These are phyloP conservation scores for Colletotrichum gigasporum DNA, from an alignment of 2,329 filamentous ascomycete species.

Conservation along the genomic window DNA sequence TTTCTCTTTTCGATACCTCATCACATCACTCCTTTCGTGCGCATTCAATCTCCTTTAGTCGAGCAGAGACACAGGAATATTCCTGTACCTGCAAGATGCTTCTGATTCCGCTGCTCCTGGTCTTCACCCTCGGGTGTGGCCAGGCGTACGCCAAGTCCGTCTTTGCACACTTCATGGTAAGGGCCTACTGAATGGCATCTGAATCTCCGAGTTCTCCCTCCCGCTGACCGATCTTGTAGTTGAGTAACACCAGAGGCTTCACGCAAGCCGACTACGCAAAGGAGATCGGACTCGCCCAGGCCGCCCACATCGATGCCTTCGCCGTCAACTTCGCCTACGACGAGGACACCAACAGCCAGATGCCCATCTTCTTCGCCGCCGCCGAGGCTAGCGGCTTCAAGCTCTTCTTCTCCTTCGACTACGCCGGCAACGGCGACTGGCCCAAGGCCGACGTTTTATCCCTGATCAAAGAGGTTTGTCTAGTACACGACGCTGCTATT, in stretches of 20 bases:
- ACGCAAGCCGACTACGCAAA: constrained; percentile 41
- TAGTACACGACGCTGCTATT: too few relatives aligned
- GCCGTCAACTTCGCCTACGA: constrained; percentile 20
- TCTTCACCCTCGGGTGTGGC: too few relatives aligned
- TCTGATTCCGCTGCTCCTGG: too few relatives aligned
- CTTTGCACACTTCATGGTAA: constrained; percentile 9
- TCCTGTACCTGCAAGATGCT: too few relatives aligned
- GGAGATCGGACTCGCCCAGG: constrained; percentile 19
- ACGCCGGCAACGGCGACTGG: constrained; percentile 4
- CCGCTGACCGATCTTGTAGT: neutral
- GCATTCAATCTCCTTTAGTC: too few relatives aligned
- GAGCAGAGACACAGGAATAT: too few relatives aligned
- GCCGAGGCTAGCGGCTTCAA: neutral
- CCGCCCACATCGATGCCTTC: constrained; percentile 27
- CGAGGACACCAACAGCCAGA: constrained; percentile 19
- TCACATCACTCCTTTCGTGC: too few relatives aligned
- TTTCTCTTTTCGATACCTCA: too few relatives aligned
- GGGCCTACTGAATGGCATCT: too few relatives aligned
- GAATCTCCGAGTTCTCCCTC: too few relatives aligned
- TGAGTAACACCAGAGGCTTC: neutral
- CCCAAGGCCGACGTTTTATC: neutral
- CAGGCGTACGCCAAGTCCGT: neutral
- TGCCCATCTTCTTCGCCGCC: neutral
- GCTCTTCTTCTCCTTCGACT: constrained; percentile 19
- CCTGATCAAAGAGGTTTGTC: too few relatives aligned